phyloP scores from a whole-genome alignment of 2,329 filamentous ascomycete species.

The Aspergillus spinulosporus region DNA sequence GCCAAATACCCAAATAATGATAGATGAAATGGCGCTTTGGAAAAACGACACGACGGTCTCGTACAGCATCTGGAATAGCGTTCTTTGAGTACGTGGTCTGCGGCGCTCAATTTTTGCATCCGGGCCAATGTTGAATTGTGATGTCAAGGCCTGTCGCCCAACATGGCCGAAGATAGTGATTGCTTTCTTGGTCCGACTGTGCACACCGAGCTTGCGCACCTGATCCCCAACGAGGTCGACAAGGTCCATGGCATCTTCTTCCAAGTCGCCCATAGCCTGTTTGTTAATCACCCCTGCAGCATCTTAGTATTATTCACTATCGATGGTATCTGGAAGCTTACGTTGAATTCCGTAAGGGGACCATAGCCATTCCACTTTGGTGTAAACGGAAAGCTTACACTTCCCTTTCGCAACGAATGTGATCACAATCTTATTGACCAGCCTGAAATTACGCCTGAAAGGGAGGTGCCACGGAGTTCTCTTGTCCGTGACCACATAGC shows the following conservation, averaged over 20 bases:
- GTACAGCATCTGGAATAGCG: conserved; percentile 67
- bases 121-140: conserved; percentile 39
- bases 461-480: conserved; percentile 81
- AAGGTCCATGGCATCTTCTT: conserved; percentile 51
- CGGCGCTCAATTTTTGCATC: conserved; percentile 45
- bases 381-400: conserved; percentile 87
- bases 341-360: conserved; percentile 54
- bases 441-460: conserved; percentile 72
- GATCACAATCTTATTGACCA: conserved; percentile 89
- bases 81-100: conserved; percentile 60
- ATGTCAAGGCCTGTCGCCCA: conserved; percentile 45
- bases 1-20: conserved; percentile 76
- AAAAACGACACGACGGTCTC: conserved; percentile 70
- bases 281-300: conserved; percentile 55
- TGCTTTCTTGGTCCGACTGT: conserved; percentile 51
- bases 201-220: conserved; percentile 48
- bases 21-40: conserved; percentile 71
- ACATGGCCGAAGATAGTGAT: conserved; percentile 52
- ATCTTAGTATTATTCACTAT: conserved; percentile 1
- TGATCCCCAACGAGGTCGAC: conserved; percentile 53
- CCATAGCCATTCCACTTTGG: conserved; percentile 81
- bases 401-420: conserved; percentile 89
- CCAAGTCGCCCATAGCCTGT: conserved; percentile 69
- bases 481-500: conserved; percentile 66
- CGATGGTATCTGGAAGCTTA: conserved; percentile 25